Evolutionary conservation across 208 protist species (phyloP), one percentile per base, ranked within the genome.

Genomic region (Crithidia brevicula): DNA sequence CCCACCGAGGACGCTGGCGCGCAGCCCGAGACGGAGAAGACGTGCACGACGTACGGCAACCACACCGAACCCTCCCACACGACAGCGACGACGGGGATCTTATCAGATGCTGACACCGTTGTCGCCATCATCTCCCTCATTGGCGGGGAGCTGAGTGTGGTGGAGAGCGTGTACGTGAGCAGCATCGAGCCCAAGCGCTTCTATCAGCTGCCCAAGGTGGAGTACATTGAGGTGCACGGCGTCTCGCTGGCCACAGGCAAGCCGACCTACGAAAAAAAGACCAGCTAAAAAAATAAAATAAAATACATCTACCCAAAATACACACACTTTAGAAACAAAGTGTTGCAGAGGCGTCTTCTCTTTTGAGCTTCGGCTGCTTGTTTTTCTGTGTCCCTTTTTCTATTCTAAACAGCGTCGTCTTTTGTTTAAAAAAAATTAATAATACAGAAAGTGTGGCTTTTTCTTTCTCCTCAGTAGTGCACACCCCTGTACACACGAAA

Each of bases 151-250:
- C 53, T 91, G 52, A 89, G 81, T 58, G 69, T 94, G 15, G 23
- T 89, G 25, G 73, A 79, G 58, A 77, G 61, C 31, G 77, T 91
- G 8, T 94, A 89, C 57, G 84, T 94, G 28, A 77, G 72, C 61
- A 85, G 78, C 59, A 82, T 81, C 36, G 89, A 94, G 62, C 88
- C 88, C 4, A 91, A 91, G 72, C 83, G 73, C 36, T 91, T 94
- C 52, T 91, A 85, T 52, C 81, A 92, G 45, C 65, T 94, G 58
- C 89, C 89, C 0, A 82, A 68, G 25, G 89, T 94, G 10, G 79
- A 91, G 64, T 94, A 91, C 62, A 81, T 94, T 56, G 89, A 92
- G 57, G 59, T 82, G 25, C 88, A 87, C 61, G 89, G 85, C 5
- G 63, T 83, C 1, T 86, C 83, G 8, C 43, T 94, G 47, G 75